A percentile compares a stretch with the other conserved stretches of the same genome.
phyloP scores from a whole-genome alignment of 106 monocot genomes.

The Agapanthus africanus region DNA sequence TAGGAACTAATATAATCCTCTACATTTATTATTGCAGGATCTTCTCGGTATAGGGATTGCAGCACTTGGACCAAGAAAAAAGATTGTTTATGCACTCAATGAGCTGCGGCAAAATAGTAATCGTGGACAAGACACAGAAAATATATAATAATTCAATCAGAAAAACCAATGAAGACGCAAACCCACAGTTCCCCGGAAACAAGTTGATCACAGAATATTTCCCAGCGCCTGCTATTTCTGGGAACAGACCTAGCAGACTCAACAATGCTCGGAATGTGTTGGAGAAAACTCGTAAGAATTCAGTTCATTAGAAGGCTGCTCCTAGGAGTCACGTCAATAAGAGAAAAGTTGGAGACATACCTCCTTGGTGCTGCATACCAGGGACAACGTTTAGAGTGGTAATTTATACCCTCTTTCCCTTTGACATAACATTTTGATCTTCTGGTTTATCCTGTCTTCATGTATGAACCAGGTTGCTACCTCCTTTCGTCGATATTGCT shows the following conservation, averaged over 20 bases:
- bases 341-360: constrained; percentile 45
- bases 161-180: constrained; percentile 16
- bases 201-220: constrained; percentile 95
- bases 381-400: constrained; percentile 98
- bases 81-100: constrained; percentile 68
- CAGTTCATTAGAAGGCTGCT: constrained; percentile 16
- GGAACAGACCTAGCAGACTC: constrained; percentile 11
- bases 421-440: too few species aligned
- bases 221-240: constrained; percentile 23
- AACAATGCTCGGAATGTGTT: constrained; percentile 4
- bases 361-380: constrained; percentile 87
- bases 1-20: too few species aligned
- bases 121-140: constrained; percentile 5
- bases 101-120: constrained; percentile 40
- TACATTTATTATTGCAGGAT: constrained; percentile 66
- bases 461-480: too few species aligned
- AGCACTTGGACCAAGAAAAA: constrained; percentile 92
- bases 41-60: constrained; percentile 62
- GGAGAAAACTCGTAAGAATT: constrained; percentile 21
- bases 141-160: constrained; percentile 7
- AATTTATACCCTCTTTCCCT: constrained; percentile 3
- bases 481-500: too few species aligned
- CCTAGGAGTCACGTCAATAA: constrained; percentile 14
- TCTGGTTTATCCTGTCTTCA: too few species aligned
- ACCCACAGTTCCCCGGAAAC: constrained; percentile 30